Conservation (phyloP, 2,329 filamentous ascomycete species). For the Cladophialophora psammophila region DNA sequence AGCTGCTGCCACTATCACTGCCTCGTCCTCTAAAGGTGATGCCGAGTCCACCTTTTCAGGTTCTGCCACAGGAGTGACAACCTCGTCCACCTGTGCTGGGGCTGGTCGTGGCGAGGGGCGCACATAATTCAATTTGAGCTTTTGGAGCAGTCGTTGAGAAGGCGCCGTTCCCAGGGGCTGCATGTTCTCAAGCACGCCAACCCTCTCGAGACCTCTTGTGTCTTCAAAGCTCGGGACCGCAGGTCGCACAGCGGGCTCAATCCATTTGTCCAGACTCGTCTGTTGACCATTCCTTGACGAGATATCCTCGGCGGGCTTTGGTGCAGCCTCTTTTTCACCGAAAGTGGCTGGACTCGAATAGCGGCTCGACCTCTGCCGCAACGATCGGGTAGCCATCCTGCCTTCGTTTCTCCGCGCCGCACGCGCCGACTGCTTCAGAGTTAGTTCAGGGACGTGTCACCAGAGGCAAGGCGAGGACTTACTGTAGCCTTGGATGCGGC, state of each 20-base stretch:
- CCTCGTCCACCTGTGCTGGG: conserved; percentile 33
- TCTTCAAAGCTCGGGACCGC: conserved; percentile 78
- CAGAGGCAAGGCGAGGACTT: conserved; percentile 21
- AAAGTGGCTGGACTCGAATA: conserved; percentile 40
- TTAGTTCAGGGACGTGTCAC: conserved; percentile 37
- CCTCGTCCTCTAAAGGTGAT: conserved; percentile 24
- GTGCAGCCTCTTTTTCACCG: conserved; percentile 31
- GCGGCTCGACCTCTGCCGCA: conserved; percentile 41
- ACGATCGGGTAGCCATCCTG: conserved; percentile 39
- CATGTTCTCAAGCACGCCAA: conserved; percentile 84
- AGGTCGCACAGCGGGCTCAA: conserved; percentile 63
- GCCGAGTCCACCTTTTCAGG: conserved; percentile 36
- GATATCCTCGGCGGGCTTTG: conserved; percentile 35
- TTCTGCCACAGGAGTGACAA: conserved; percentile 32
- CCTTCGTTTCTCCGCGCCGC: conserved; percentile 34
- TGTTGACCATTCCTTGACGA: conserved; percentile 34
- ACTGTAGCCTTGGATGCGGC: conserved; percentile 34
- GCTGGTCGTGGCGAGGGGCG: conserved; percentile 37
- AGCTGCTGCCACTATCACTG: background rate
- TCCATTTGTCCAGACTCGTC: conserved; percentile 55
- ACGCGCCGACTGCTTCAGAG: conserved; percentile 33
- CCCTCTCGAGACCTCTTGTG: conserved; percentile 71
- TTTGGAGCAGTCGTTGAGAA: conserved; percentile 65
- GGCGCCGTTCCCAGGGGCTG: conserved; percentile 78
- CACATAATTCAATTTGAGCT: conserved; percentile 50